Evolutionary conservation across 495 filamentous ascomycete genomes (phyloP).

Genomic region (Hypoxylon rickii): DNA sequence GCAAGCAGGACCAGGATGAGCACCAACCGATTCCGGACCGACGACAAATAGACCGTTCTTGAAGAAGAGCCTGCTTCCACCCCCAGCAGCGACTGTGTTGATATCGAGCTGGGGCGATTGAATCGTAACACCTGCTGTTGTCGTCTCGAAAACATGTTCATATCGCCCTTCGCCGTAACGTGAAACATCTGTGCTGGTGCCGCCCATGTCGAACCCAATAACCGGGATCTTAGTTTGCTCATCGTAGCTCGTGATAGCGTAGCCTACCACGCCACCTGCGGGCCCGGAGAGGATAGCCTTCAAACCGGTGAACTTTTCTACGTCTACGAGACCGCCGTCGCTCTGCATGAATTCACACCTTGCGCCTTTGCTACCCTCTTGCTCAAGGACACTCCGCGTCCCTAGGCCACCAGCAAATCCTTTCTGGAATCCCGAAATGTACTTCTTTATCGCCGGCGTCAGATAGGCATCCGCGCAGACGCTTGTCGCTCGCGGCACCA

Average conservation of each 20-base stretch:
- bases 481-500: conserved; percentile 85
- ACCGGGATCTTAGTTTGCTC: conserved; percentile 83
- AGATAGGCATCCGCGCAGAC: conserved; percentile 96
- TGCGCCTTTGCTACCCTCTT: conserved; percentile 59
- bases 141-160: conserved; percentile 97
- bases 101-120: conserved; percentile 96
- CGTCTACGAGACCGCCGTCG: conserved; percentile 79
- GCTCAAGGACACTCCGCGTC: conserved; percentile 64
- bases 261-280: conserved; percentile 86
- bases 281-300: conserved; percentile 80
- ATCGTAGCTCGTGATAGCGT: conserved; percentile 92
- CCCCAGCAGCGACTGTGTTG: conserved; percentile 69
- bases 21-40: conserved; percentile 44
- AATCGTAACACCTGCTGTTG: conserved; percentile 92
- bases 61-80: conserved; percentile 45
- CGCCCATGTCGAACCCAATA: conserved; percentile 96
- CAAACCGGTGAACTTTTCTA: conserved; percentile 74
- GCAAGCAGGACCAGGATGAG: conserved; percentile 45
- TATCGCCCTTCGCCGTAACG: conserved; percentile 86
- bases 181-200: conserved; percentile 93
- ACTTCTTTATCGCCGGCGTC: conserved; percentile 93
- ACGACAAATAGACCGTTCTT: conserved; percentile 47
- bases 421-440: conserved; percentile 84
- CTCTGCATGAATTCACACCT: conserved; percentile 88
- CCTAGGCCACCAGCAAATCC: conserved; percentile 75